phyloP scores from a whole-genome alignment of 139 green algal genomes.

The Parachlorella kessleri region DNA sequence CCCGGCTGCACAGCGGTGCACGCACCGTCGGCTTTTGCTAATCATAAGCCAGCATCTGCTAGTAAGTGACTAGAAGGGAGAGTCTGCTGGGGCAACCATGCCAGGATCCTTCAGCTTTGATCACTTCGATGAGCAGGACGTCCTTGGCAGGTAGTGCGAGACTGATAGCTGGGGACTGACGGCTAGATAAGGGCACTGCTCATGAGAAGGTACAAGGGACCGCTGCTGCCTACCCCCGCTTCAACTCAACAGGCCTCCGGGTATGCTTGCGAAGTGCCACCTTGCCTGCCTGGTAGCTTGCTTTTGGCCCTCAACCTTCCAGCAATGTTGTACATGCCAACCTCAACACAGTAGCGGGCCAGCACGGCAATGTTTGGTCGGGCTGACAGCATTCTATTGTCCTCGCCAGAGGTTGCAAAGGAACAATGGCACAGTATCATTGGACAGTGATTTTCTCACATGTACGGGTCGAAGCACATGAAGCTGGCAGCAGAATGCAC shows the following conservation, averaged over 20 bases:
- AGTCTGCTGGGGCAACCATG: too few relatives aligned
- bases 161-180: too few relatives aligned
- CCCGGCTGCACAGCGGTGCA: too few relatives aligned
- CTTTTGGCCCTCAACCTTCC: not conserved
- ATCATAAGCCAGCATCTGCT: too few relatives aligned
- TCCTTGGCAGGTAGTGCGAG: too few relatives aligned
- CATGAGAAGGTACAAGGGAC: not conserved
- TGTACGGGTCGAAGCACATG: not conserved
- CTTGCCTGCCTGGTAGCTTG: not conserved
- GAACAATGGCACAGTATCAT: not conserved
- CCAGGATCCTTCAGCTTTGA: too few relatives aligned
- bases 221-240: too few relatives aligned
- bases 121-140: too few relatives aligned
- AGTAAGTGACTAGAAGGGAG: too few relatives aligned
- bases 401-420: not conserved
- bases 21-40: too few relatives aligned
- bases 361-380: not conserved
- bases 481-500: not conserved
- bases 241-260: constrained; percentile 1
- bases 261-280: constrained; percentile 5
- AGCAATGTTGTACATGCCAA: not conserved
- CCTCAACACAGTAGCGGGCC: not conserved
- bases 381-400: not conserved
- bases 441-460: not conserved
- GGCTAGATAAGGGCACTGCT: too few relatives aligned